phyloP scores from a whole-genome alignment of 2,329 filamentous ascomycete species.

The Aspergillus alliaceus region DNA sequence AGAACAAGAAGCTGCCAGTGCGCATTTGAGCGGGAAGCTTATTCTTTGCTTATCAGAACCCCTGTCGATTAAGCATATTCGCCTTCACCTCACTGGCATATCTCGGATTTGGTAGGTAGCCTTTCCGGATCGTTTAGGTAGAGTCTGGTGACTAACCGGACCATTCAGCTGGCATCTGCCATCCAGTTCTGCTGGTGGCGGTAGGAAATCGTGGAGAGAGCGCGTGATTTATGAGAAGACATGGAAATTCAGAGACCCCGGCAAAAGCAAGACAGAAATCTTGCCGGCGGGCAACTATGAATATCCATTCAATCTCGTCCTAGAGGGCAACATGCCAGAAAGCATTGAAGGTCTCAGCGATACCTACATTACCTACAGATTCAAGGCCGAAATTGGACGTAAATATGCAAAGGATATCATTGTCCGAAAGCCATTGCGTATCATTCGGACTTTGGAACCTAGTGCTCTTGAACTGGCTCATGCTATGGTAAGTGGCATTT shows the following conservation, averaged over 20 bases:
- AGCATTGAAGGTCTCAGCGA: slow-evolving; percentile 87
- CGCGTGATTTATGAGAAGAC: slow-evolving; percentile 64
- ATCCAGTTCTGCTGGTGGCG: slow-evolving; percentile 36
- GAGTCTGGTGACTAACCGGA: background rate
- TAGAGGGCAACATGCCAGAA: slow-evolving; percentile 72
- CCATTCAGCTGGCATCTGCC: slow-evolving; percentile 35
- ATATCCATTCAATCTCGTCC: slow-evolving; percentile 73
- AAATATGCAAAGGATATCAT: slow-evolving; percentile 87
- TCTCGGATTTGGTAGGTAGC: slow-evolving; percentile 65
- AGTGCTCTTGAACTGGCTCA: slow-evolving; percentile 77
- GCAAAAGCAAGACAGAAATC: slow-evolving; percentile 52
- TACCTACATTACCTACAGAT: slow-evolving; percentile 82
- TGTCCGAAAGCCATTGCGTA: slow-evolving; percentile 73
- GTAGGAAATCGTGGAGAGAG: slow-evolving; percentile 42
- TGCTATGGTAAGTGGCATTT: slow-evolving; percentile 65
- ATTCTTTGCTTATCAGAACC: slow-evolving; percentile 71
- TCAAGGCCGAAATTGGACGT: slow-evolving; percentile 88
- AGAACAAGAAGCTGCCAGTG: slow-evolving; percentile 73
- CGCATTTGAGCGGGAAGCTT: slow-evolving; percentile 70
- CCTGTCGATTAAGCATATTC: slow-evolving; percentile 71
- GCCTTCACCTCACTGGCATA: slow-evolving; percentile 69
- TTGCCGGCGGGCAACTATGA: slow-evolving; percentile 77
- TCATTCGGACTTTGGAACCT: slow-evolving; percentile 75
- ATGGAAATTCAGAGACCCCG: slow-evolving; percentile 66
- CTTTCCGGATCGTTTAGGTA: background rate